Base-by-base conservation (phyloP, 345 rosid genomes). In the Arabidopsis suecica region DNA sequence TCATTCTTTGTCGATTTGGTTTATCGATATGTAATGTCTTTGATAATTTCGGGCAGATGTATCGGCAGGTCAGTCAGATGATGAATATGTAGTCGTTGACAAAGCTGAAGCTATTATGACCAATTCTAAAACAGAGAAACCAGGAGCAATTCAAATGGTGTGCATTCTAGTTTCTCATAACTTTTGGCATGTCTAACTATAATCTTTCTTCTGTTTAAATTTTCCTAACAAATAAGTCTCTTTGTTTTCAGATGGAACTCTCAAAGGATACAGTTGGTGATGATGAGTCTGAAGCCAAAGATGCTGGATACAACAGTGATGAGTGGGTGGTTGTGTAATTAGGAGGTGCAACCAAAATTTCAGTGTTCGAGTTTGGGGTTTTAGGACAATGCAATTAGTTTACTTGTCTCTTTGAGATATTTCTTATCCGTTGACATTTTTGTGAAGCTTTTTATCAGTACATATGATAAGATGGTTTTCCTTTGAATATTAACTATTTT, bases 81-180 rank as follows among this genome's bases (percentile, higher is more conserved):
- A 55, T 0, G 80, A 77, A 3, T 77, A 64, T 7, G 72, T 77
- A n/a, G 3, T 77, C 57, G 76, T 77, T 4, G 6, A 33, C 14
- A 9, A 61, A 10, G 74, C 36, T 11, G 50, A 61, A 40, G 64
- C 25, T 32, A 2, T 32, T 32, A 2, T 32, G 14, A 45, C 56
- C 13, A 8, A 5, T 37, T 9, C 32, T 64, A 42, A 71, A 40
- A 40, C 42, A 32, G 72, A 64, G 68, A 71, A 42, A 57, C 13
- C 5, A 7, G 71, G 47, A 70, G 61, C 71, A 11, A 64, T 77
- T 56, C 80, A 77, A 32, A 65, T 77, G 76, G 80, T 77, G 48
- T 38, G 60, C 4, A 37, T 44, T 62, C 38, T 71, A 20, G 33
- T 51, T 61, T 33, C 64, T 49, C 32, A 12, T 38, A 67, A 61